Evolutionary conservation across 1,139 yeast species (phyloP), one percentile per base, ranked within the genome.

Genomic region (Pichia sp.): DNA sequence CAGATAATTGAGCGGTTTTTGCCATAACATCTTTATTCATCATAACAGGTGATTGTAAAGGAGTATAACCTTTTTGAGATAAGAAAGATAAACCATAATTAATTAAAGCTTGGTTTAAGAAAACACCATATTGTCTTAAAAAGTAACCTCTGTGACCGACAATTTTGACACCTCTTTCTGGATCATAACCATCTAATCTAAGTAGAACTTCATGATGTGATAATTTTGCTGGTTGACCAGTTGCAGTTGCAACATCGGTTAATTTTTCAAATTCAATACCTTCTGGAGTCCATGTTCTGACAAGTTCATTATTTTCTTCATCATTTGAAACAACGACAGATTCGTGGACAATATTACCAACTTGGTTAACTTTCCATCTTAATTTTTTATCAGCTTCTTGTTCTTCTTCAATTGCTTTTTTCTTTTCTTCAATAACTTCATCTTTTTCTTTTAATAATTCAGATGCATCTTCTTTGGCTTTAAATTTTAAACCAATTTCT

Each of bases 21-120:
- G 98, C 97, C 99, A 92, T 92, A 49, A 87, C 95, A 48, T 92
- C 98, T 73, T 92, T 92, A 79, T 94, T 94, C 97, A 94, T 89
- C 98, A 92, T 90, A 42, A 92, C 97, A 48, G 99, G 99, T 16
- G 98, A 96, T 73, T 92, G 98, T 67, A 92, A 76, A 51, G 97
- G 96, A 48, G 76, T 75, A 74, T 89, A 92, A 49, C 82, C 92
- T 57, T 83, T 79, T n/a, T 46, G 27, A 55, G 87, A 78, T 65
- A 92, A 77, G 70, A 89, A 90, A 51, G 78, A 76, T 63, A 92
- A 78, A 55, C 98, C 98, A 63, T 89, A 90, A 78, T 90, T 92
- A 68, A 92, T 92, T 68, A 92, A 75, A 32, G 99, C 99, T 71
- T 94, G 97, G 74, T 94, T 92, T 66, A 92, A 78, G 71, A 90